These are phyloP conservation scores for Ocimum tenuiflorum DNA, from an alignment of 257 asterid species.

Conservation along the genomic window DNA sequence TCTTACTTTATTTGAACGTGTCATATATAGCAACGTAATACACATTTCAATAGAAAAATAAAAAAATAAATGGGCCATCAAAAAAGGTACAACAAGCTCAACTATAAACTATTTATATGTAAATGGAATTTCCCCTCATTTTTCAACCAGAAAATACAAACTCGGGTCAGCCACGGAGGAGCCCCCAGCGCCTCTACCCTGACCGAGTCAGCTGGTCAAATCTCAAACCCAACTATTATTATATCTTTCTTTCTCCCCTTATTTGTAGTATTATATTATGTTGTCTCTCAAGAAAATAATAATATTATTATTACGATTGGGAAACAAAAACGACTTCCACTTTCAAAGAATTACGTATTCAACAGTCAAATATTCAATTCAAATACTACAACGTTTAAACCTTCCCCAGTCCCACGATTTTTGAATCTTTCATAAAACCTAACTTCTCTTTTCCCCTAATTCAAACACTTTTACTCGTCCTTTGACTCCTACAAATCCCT, in stretches of 20 bases:
- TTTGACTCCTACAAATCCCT: not conserved
- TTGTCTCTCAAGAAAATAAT: too few relatives aligned
- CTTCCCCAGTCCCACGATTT: slow-evolving; percentile 12
- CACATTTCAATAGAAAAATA: too few relatives aligned
- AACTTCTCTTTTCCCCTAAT: slow-evolving; percentile 24
- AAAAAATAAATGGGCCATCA: too few relatives aligned
- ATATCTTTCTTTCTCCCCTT: not conserved
- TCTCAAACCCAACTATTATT: not conserved
- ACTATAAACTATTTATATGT: too few relatives aligned
- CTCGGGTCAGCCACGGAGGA: too few relatives aligned
- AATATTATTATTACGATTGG: not conserved
- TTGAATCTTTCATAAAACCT: slow-evolving; percentile 28
- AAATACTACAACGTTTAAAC: slow-evolving; percentile 2
- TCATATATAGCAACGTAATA: not conserved
- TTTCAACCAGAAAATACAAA: too few relatives aligned
- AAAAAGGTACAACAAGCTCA: too few relatives aligned
- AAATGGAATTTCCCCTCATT: too few relatives aligned
- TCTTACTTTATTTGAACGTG: not conserved
- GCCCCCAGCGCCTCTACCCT: too few relatives aligned
- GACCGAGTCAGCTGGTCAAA: slow-evolving; percentile 30
- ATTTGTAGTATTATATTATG: not conserved
- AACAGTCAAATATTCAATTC: slow-evolving; percentile 35
- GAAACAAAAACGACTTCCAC: slow-evolving; percentile 5
- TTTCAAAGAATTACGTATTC: slow-evolving; percentile 14
- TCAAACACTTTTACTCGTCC: slow-evolving; percentile 14